Conservation (phyloP, 1,139 yeast genomes). For the Geotrichum histeridarum region DNA sequence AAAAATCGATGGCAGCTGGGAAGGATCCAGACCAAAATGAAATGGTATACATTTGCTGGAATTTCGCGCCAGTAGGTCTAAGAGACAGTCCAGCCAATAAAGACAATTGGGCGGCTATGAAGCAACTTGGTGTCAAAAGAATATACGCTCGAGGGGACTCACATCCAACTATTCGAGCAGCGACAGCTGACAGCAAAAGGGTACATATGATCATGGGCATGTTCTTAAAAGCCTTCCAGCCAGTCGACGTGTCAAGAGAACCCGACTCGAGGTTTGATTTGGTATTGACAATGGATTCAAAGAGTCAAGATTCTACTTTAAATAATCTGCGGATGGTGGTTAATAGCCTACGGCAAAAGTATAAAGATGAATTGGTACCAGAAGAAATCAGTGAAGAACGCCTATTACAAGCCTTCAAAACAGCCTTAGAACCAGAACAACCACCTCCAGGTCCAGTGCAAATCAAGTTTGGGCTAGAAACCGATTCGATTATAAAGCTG, state of each 20-base stretch:
- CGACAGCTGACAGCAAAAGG: constrained; percentile 43
- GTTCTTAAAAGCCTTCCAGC: constrained; percentile 64
- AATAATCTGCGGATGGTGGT: constrained; percentile 49
- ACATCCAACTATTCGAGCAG: constrained; percentile 75
- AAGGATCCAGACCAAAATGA: constrained; percentile 32
- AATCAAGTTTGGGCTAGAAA: too few species aligned
- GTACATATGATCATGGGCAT: constrained; percentile 65
- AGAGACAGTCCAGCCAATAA: constrained; percentile 23
- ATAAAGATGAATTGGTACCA: constrained; percentile 20
- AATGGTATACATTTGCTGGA: constrained; percentile 57
- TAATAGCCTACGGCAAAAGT: constrained; percentile 37
- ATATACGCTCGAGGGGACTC: constrained; percentile 73
- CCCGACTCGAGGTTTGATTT: constrained; percentile 71
- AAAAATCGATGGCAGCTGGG: background rate
- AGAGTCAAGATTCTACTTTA: constrained; percentile 50
- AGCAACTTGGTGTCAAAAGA: constrained; percentile 51
- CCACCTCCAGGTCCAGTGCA: too few species aligned
- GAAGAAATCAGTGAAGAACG: background rate
- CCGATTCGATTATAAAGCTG: background rate
- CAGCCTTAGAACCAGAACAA: background rate
- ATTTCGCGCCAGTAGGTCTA: constrained; percentile 49
- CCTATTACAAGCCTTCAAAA: background rate
- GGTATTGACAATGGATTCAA: constrained; percentile 48
- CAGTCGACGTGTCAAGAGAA: constrained; percentile 41
- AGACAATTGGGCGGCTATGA: constrained; percentile 28